Evolutionary conservation across 371 early-diverging fungal species (phyloP).

Genomic region (Dichotomocladium elegans): DNA sequence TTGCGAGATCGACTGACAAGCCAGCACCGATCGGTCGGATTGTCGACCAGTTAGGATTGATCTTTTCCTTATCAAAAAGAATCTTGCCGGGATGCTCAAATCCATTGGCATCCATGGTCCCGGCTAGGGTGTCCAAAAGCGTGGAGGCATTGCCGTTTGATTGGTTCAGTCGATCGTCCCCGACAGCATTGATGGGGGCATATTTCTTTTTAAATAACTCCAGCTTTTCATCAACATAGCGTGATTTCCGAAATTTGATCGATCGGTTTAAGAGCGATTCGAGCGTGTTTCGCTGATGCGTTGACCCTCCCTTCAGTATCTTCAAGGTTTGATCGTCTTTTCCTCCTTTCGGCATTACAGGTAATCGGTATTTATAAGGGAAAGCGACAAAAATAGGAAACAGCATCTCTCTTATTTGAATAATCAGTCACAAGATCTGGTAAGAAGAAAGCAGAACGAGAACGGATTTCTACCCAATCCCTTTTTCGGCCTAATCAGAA

Average conservation of each 20-base stretch:
- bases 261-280: constrained; percentile 29
- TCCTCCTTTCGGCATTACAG: constrained; percentile 1
- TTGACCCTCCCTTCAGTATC: constrained; percentile 7
- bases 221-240: constrained; percentile 41
- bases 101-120: constrained; percentile 51
- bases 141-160: not conserved
- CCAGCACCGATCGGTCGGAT: constrained; percentile 76
- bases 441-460: no score
- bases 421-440: no score
- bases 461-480: no score
- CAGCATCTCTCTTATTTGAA: no score
- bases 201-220: constrained; percentile 40
- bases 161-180: constrained; percentile 1
- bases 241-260: constrained; percentile 44
- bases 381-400: no score
- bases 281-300: constrained; percentile 23
- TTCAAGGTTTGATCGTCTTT: constrained; percentile 1
- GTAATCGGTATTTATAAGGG: no score
- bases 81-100: constrained; percentile 62
- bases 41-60: constrained; percentile 54
- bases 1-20: constrained; percentile 80
- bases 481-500: no score
- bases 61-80: constrained; percentile 53
- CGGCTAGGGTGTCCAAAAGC: not conserved
- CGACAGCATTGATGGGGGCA: constrained; percentile 36